Conservation (phyloP, 2,329 filamentous ascomycete species). For the Pseudopithomyces chartarum region DNA sequence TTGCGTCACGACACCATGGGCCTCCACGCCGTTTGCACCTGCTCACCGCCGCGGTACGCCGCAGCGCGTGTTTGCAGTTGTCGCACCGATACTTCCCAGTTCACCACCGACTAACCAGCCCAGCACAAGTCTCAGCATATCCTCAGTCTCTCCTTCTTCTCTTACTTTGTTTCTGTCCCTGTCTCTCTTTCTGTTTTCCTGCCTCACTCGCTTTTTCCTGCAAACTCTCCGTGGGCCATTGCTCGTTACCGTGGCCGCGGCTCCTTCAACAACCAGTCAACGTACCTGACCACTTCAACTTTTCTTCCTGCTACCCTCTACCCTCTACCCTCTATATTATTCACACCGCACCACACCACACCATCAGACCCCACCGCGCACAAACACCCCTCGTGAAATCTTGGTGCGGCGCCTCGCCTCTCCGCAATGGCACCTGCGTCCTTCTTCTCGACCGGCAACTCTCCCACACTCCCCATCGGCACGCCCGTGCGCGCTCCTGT, state of each 20-base stretch:
- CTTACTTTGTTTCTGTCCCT: not conserved
- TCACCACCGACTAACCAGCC: not conserved
- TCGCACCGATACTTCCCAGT: not conserved
- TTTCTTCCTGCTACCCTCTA: not conserved
- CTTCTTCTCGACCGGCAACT: slow-evolving; percentile 6
- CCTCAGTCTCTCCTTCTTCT: not conserved
- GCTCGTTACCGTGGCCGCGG: not conserved
- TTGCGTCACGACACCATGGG: not conserved
- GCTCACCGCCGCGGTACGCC: slow-evolving; percentile 5
- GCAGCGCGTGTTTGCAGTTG: slow-evolving; percentile 7
- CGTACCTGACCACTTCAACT: not conserved
- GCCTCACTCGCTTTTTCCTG: not conserved
- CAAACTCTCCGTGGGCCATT: too few species aligned
- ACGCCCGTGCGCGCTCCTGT: not conserved
- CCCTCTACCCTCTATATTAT: not conserved
- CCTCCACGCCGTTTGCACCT: not conserved
- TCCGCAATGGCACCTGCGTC: slow-evolving; percentile 21
- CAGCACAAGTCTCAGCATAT: not conserved
- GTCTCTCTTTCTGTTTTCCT: not conserved
- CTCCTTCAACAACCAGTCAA: not conserved
- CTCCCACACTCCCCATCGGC: slow-evolving; percentile 4
- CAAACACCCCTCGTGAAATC: not conserved
- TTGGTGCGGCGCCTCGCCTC: not conserved
- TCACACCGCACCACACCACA: not conserved
- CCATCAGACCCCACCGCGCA: not conserved